Evolutionary conservation across 305 asterid genomes (phyloP).

Genomic region (Fraxinus velutina): DNA sequence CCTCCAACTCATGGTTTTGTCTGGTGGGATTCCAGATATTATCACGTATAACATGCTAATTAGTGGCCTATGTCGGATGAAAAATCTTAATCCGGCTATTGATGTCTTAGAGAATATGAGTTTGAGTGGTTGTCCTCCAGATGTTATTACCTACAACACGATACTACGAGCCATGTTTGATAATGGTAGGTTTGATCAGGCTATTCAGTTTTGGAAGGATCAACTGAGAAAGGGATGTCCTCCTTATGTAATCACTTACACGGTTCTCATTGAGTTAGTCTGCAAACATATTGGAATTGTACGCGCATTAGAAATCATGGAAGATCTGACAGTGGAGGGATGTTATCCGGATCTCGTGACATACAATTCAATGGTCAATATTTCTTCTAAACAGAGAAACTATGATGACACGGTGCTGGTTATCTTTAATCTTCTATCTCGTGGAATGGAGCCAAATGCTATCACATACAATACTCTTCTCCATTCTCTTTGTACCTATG

Average conservation of each 20-base stretch:
- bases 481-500: conserved; percentile 59
- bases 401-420: conserved; percentile 48
- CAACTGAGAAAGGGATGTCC: conserved; percentile 76
- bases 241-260: conserved; percentile 64
- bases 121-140: conserved; percentile 83
- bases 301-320: conserved; percentile 68
- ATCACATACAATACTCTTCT: conserved; percentile 75
- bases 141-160: conserved; percentile 67
- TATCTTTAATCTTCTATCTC: conserved; percentile 50
- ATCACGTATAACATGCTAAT: conserved; percentile 86
- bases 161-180: conserved; percentile 65
- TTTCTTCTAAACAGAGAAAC: conserved; percentile 59
- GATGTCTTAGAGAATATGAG: conserved; percentile 70
- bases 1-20: conserved; percentile 69
- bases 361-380: conserved; percentile 66
- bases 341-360: conserved; percentile 81
- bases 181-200: conserved; percentile 55
- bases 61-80: conserved; percentile 71
- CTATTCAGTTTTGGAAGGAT: conserved; percentile 71
- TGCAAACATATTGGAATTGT: conserved; percentile 54
- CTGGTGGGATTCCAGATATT: conserved; percentile 80
- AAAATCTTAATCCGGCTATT: conserved; percentile 47
- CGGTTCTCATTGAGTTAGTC: conserved; percentile 64
- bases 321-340: conserved; percentile 75
- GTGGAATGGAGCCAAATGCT: conserved; percentile 65